phyloP scores from a whole-genome alignment of 2,329 filamentous ascomycete genomes.

The Exserohilum turcica region DNA sequence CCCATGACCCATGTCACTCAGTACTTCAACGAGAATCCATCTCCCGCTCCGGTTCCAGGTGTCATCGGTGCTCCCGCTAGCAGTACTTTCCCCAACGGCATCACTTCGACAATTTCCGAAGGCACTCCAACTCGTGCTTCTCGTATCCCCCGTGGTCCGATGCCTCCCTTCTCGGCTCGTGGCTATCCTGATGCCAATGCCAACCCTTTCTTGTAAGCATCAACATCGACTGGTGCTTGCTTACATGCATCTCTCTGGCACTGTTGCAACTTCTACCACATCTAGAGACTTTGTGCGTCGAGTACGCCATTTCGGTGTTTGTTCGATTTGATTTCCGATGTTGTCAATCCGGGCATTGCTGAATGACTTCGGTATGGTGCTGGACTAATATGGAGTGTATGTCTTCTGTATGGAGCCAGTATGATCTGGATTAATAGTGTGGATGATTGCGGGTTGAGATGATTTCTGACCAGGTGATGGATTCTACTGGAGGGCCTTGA shows the following conservation, averaged over 20 bases:
- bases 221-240: not conserved
- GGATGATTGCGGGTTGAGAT: conserved; percentile 19
- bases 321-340: conserved; percentile 21
- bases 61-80: conserved; percentile 29
- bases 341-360: conserved; percentile 15
- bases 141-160: conserved; percentile 13
- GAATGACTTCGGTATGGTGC: conserved; percentile 16
- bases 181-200: conserved; percentile 6
- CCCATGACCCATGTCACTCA: conserved; percentile 28
- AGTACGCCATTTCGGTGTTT: conserved; percentile 12
- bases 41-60: conserved; percentile 19
- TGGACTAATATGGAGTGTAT: conserved; percentile 10
- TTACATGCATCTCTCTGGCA: conserved; percentile 6
- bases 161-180: conserved; percentile 10
- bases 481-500: conserved; percentile 9
- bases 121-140: conserved; percentile 19
- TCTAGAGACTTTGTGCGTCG: not conserved
- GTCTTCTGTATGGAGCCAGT: conserved; percentile 14
- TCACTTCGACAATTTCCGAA: not conserved
- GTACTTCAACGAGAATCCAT: conserved; percentile 24
- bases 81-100: conserved; percentile 3
- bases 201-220: conserved; percentile 20
- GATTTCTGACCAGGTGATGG: conserved; percentile 28
- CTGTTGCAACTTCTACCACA: conserved; percentile 9
- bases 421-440: conserved; percentile 21